Evolutionary conservation across 495 filamentous ascomycete species (phyloP), one percentile per base, ranked within the genome.

Genomic region (Aspergillus baeticus): DNA sequence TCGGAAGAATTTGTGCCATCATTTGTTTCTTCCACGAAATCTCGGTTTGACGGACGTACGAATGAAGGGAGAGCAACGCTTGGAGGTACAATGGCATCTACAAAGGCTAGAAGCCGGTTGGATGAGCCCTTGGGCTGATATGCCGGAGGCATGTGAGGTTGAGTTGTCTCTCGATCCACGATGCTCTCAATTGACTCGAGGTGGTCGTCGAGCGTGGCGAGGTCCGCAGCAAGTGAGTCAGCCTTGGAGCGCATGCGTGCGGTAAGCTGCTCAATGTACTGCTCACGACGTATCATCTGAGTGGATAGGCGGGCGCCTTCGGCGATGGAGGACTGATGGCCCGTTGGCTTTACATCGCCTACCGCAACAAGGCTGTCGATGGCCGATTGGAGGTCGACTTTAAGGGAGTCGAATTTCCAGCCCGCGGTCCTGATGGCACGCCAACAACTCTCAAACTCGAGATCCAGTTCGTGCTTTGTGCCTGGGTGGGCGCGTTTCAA

Each of bases 391-490:
- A 78, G 63, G 51, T 77, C 76, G 10, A 67, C 68, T 47, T 67
- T 67, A 1, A 78, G 61, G 6, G 72, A 72, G 36, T 74, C 72
- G 45, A 76, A 71, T 59, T 72, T 67, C 60, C 69, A 67, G 0
- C 61, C 52, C 15, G 73, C 72, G 8, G 71, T 54, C 53, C 69
- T 66, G 3, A 70, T 61, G 13, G 74, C 73, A 37, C 65, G 49
- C 57, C 68, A 64, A 59, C 69, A 70, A 48, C 74, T 71, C 42
- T 67, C 60, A 55, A 78, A 77, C 50, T 78, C 76, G 11, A 77
- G 73, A 14, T 71, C 67, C 1, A 77, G 69, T 15, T 72, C 73
- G 37, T 76, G 61, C 22, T 66, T 68, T 1, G 58, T 68, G 29
- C 66, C 65, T 18, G 72, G 67, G 51, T 74, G 70, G 23, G 54